Conservation (phyloP, 148 eudicot genomes). For the Cornus kousa region DNA sequence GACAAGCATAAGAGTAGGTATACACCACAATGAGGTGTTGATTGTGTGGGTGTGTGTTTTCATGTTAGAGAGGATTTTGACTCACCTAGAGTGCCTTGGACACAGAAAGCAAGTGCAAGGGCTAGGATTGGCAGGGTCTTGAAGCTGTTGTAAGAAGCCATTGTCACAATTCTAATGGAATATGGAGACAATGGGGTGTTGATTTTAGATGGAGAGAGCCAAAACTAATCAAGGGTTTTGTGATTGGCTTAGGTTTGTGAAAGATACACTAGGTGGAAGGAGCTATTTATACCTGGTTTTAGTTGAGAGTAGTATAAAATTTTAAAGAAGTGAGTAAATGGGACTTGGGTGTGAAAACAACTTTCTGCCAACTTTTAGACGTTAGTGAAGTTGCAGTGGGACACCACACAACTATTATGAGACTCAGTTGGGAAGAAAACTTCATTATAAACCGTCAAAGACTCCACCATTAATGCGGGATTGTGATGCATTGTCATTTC, state of each 20-base stretch:
- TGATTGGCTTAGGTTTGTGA: neutral
- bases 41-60: neutral
- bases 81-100: conserved; percentile 19
- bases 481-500: too few relatives aligned
- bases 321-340: too few relatives aligned
- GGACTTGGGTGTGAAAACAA: neutral
- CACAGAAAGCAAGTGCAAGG: conserved; percentile 16
- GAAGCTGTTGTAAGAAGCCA: conserved; percentile 18
- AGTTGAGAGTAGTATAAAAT: neutral
- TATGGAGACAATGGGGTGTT: neutral
- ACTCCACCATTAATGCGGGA: too few relatives aligned
- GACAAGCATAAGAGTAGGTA: too few relatives aligned
- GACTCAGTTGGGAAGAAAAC: too few relatives aligned
- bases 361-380: neutral
- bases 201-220: neutral
- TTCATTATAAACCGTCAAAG: too few relatives aligned
- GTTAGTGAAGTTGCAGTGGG: too few relatives aligned
- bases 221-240: neutral
- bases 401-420: too few relatives aligned
- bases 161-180: neutral
- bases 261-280: neutral
- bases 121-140: conserved; percentile 20
- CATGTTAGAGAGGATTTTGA: neutral
- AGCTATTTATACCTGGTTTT: neutral
- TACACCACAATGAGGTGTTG: too few relatives aligned